These are phyloP conservation scores for Earliella scabrosa DNA, from an alignment of 1,284 basidiomycete genomes.

Conservation along the genomic window DNA sequence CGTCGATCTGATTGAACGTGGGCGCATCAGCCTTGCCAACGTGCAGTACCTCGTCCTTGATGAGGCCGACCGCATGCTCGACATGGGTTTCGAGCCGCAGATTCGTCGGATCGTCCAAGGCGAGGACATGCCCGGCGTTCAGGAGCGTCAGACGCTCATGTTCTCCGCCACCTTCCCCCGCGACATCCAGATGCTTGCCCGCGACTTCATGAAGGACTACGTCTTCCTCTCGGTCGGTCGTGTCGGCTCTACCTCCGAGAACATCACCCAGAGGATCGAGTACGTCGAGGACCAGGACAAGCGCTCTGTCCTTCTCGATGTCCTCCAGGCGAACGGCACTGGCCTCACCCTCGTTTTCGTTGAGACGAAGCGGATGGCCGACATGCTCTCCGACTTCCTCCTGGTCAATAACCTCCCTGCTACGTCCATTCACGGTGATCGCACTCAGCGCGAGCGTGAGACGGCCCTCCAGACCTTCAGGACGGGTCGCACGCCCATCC, in stretches of 20 bases:
- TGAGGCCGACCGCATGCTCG: conserved; percentile 99
- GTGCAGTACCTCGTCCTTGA: conserved; percentile 98
- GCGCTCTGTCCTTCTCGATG: conserved; percentile 94
- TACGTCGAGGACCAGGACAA: conserved; percentile 99
- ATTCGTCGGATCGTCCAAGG: conserved; percentile 98
- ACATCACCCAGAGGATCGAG: conserved; percentile 99
- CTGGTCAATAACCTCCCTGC: conserved; percentile 85
- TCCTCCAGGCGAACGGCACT: conserved; percentile 78
- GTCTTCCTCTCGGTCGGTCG: conserved; percentile 99
- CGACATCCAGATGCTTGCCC: conserved; percentile 97
- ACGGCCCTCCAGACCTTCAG: conserved; percentile 95
- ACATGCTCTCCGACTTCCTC: conserved; percentile 97
- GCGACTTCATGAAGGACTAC: conserved; percentile 96
- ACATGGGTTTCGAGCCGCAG: conserved; percentile 99
- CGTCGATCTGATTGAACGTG: conserved; percentile 98
- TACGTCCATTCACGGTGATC: conserved; percentile 98
- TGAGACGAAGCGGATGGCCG: conserved; percentile 99
- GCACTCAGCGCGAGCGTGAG: conserved; percentile 98
- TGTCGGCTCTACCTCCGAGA: conserved; percentile 98
- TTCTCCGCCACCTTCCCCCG: conserved; percentile 99
- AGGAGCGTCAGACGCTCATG: conserved; percentile 98
- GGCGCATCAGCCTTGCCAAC: conserved; percentile 95
- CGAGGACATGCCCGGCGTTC: conserved; percentile 96
- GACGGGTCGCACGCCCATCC: conserved; percentile 91
- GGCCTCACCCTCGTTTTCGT: conserved; percentile 96